Evolutionary conservation across 1,284 basidiomycete genomes (phyloP).

Genomic region (Neonothopanus nambi): DNA sequence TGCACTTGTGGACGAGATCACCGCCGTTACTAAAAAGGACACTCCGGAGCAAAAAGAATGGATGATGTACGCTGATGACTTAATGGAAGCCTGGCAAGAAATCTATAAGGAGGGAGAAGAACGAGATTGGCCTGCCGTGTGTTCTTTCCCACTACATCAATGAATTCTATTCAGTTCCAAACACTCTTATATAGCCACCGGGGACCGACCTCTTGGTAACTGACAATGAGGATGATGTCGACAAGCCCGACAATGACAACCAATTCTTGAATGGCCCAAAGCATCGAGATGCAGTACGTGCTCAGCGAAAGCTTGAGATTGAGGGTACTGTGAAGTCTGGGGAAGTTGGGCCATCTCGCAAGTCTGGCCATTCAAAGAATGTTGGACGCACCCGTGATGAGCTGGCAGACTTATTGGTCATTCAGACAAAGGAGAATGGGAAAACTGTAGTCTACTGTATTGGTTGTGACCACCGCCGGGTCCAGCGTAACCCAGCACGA

Average conservation of each 20-base stretch:
- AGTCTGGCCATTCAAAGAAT: neutral
- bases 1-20: neutral
- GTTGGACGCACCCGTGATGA: constrained; percentile 6
- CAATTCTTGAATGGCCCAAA: neutral
- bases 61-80: neutral
- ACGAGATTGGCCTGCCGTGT: neutral
- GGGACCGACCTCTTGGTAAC: neutral
- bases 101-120: neutral
- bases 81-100: neutral
- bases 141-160: neutral
- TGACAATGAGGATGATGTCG: neutral
- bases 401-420: constrained; percentile 8
- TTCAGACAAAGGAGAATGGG: neutral
- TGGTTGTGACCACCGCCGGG: constrained; percentile 4
- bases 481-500: constrained; percentile 6
- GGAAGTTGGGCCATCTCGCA: constrained; percentile 9
- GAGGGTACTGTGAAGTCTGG: constrained; percentile 5
- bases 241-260: neutral
- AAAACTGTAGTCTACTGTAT: constrained; percentile 7
- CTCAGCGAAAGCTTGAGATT: constrained; percentile 10
- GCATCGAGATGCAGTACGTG: neutral
- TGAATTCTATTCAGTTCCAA: neutral
- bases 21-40: neutral
- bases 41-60: neutral
- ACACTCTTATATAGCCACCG: neutral